Evolutionary conservation across 192 early-diverging fungal genomes (phyloP), one percentile per base, ranked within the genome.

Genomic region (Spizellomyces sp.): DNA sequence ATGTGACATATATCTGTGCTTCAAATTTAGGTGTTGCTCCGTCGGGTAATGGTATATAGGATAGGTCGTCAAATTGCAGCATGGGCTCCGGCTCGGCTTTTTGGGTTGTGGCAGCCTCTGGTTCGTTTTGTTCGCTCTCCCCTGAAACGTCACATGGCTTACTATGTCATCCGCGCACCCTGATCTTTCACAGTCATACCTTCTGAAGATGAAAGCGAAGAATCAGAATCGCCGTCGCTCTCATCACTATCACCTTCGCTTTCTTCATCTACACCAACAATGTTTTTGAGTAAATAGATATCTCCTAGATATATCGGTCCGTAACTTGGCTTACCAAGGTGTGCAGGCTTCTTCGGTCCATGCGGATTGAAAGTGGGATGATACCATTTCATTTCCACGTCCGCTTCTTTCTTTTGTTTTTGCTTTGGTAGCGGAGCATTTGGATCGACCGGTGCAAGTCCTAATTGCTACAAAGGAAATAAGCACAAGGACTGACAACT

Each of bases 321-420:
- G 12, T 5, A 36, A 1, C 42, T 15, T 64, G 17, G 41, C 64
- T 65, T 43, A 45, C 64, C 22, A 42, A 52, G 52, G 19, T 77
- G 59, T 41, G 67, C 67, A 4, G 73, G 64, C 45, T 77, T 77
- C 65, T 80, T 80, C 44, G 79, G 79, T 6, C 79, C 79, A 45
- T 80, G 79, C 14, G 79, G 79, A 48, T 80, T 80, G 68, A 77
- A 80, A 5, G 79, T 80, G 1, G 79, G 79, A 62, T 80, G 79
- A 21, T 77, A 80, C 79, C 79, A 80, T 67, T 80, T 80, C 62
- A 64, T 56, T 21, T 76, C 75, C 27, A 62, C 75, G 7, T 74
- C 67, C 8, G 69, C 69, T 8, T 42, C 27, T 61, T 68, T 48
- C 15, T 66, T 55, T 21, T 60, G 63, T 57, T 73, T 68, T 17